Base-by-base conservation (phyloP, 305 asterid genomes). In the Petunia hybrid region DNA sequence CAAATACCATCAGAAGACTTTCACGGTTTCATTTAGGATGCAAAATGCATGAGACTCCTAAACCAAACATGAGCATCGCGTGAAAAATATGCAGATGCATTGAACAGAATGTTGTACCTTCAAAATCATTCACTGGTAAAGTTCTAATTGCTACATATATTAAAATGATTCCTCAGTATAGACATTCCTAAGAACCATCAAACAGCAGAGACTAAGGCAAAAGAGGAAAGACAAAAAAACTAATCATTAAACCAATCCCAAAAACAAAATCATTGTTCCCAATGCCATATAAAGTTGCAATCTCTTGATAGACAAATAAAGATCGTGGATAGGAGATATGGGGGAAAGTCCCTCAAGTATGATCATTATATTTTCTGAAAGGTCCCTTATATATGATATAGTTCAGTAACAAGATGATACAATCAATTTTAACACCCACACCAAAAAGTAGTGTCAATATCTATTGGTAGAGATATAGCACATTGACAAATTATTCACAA, bases 401-500 rank as follows among this genome's bases (percentile, higher is more conserved):
- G 62, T 73, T 73, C 38, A 22, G 14, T 51, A 73, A 73, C 78
- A 73, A 73, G 51, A 73, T 0, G 14, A 73, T 73, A 73, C 63
- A 73, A 73, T 22, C 63, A 73, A 73, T 13, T 73, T 38, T 35
- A 73, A 53, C 35, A 53, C 48, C 64, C 4, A 53, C 8, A 13
- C 78, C 46, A 51, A 73, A 51, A 73, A 48, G 63, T 51, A 51
- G 78, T 73, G 63, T 14, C 63, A 73, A 73, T 38, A 36, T 73
- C 46, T 73, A 73, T 51, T 48, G 46, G 2, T 14, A 73, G 60
- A 53, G 62, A 8, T 48, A 73, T 73, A 51, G 64, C 64, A 73
- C 78, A 73, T 51, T 73, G 78, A 51, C n/a, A 51, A 36, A 53
- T 53, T 73, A 73, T 73, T 53, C 78, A 73, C 78, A 73, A 73